Evolutionary conservation across 148 eudicot species (phyloP).

Genomic region (Oxyria digyna): DNA sequence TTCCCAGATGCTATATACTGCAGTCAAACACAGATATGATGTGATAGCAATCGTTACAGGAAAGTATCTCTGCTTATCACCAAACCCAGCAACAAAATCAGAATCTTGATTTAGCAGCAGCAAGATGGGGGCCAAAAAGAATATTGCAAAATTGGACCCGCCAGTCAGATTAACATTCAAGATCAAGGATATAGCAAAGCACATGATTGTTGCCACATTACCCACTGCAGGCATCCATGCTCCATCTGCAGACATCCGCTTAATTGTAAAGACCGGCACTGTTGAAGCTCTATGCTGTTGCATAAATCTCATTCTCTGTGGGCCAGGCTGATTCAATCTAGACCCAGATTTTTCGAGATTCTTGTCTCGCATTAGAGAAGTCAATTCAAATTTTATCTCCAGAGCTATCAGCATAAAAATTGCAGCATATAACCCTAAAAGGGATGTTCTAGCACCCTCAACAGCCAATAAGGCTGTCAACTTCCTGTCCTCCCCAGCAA

Average conservation of each 20-base stretch:
- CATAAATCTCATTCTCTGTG: constrained; percentile 78
- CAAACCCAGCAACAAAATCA: constrained; percentile 95
- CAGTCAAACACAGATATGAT: constrained; percentile 56
- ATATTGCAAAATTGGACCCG: constrained; percentile 93
- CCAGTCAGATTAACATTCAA: constrained; percentile 74
- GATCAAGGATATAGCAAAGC: constrained; percentile 87
- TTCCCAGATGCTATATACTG: constrained; percentile 75
- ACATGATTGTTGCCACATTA: constrained; percentile 87
- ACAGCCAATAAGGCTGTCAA: constrained; percentile 66
- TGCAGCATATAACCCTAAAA: constrained; percentile 89
- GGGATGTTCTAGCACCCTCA: constrained; percentile 95
- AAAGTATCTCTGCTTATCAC: constrained; percentile 93
- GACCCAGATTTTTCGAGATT: constrained; percentile 53
- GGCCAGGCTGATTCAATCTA: constrained; percentile 54
- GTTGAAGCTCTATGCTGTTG: constrained; percentile 77
- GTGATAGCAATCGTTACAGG: constrained; percentile 77
- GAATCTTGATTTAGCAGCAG: constrained; percentile 91
- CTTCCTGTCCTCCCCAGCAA: constrained; percentile 54
- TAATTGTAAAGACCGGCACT: constrained; percentile 62
- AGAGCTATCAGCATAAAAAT: constrained; percentile 95
- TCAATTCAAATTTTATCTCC: constrained; percentile 77
- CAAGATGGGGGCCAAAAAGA: constrained; percentile 89
- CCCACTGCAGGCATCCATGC: constrained; percentile 99
- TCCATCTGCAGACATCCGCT: constrained; percentile 84
- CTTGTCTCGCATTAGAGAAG: constrained; percentile 69